phyloP scores from a whole-genome alignment of 1,284 basidiomycete species.

The Rhodotorula sp. region DNA sequence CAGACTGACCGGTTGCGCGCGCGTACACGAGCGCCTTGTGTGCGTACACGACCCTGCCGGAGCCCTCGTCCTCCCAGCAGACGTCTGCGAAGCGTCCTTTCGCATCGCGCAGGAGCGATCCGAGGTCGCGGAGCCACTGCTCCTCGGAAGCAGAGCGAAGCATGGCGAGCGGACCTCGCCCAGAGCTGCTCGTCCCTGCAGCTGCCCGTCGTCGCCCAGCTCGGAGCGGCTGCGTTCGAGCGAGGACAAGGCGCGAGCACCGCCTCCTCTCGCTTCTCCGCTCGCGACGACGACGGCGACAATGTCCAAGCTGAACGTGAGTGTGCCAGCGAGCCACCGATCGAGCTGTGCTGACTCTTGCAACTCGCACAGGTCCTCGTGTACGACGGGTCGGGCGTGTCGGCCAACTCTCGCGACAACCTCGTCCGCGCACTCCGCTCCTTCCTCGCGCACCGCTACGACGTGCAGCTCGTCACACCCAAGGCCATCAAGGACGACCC shows the following conservation, averaged over 20 bases:
- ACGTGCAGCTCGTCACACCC: constrained; percentile 67
- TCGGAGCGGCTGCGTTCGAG: background rate
- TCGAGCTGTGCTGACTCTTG: background rate
- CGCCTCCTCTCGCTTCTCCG: background rate
- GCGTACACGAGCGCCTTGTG: constrained; percentile 95
- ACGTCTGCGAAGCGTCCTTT: constrained; percentile 89
- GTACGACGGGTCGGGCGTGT: constrained; percentile 71
- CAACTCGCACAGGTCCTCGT: constrained; percentile 63
- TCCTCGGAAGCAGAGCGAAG: constrained; percentile 3
- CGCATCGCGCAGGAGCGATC: constrained; percentile 70
- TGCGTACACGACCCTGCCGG: constrained; percentile 66
- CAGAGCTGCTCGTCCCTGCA: background rate
- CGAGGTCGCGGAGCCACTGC: constrained; percentile 73
- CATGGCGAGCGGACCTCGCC: background rate
- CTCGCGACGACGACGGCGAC: background rate
- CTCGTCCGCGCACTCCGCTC: constrained; percentile 61
- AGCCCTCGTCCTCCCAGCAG: constrained; percentile 62
- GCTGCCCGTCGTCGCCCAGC: background rate
- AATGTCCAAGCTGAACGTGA: constrained; percentile 30
- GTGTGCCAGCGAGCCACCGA: background rate
- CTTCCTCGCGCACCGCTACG: constrained; percentile 70
- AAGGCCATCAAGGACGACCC: constrained; percentile 66
- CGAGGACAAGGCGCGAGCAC: background rate
- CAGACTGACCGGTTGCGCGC: constrained; percentile 59
- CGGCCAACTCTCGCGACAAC: constrained; percentile 61